Percentiles rank a stretch among this genome's conserved stretches.
phyloP scores from a whole-genome alignment of 352 stramenopile species.

The Pythium aristosporum region DNA sequence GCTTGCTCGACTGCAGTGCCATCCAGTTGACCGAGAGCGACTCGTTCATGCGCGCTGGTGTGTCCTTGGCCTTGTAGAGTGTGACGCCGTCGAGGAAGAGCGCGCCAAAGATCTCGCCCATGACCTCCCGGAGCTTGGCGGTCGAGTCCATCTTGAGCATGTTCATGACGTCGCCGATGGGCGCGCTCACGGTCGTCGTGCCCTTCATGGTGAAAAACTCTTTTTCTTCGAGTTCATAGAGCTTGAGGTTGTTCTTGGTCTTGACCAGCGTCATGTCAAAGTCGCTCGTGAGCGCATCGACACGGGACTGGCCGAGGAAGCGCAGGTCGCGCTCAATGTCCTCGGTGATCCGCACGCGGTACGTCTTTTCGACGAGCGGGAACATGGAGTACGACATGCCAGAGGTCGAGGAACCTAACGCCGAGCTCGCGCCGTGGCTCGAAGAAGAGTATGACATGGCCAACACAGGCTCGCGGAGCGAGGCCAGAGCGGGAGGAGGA shows the following conservation, averaged over 20 bases:
- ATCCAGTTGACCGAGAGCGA: constrained; percentile 81
- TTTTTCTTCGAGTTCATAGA: constrained; percentile 78
- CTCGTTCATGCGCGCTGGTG: constrained; percentile 55
- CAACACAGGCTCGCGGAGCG: background rate
- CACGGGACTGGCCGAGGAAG: constrained; percentile 79
- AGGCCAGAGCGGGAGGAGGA: background rate
- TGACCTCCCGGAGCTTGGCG: constrained; percentile 59
- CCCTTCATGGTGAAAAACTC: constrained; percentile 89
- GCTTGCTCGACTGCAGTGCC: constrained; percentile 75
- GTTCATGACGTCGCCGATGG: constrained; percentile 80
- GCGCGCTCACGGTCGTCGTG: constrained; percentile 64
- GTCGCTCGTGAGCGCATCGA: constrained; percentile 76
- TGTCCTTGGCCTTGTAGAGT: constrained; percentile 63
- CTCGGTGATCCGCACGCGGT: constrained; percentile 69
- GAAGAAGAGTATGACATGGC: constrained; percentile 22
- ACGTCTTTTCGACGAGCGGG: constrained; percentile 83
- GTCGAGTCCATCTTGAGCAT: constrained; percentile 76
- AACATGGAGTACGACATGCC: constrained; percentile 69
- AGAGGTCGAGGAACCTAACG: background rate
- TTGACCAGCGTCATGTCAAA: constrained; percentile 82
- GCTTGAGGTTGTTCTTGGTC: constrained; percentile 63
- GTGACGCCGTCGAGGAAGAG: constrained; percentile 81
- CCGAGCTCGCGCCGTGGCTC: constrained; percentile 7
- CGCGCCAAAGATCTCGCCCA: constrained; percentile 83
- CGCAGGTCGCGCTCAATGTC: constrained; percentile 84